Base-by-base conservation (phyloP, 495 filamentous ascomycete genomes). In the Penicillium soppii region DNA sequence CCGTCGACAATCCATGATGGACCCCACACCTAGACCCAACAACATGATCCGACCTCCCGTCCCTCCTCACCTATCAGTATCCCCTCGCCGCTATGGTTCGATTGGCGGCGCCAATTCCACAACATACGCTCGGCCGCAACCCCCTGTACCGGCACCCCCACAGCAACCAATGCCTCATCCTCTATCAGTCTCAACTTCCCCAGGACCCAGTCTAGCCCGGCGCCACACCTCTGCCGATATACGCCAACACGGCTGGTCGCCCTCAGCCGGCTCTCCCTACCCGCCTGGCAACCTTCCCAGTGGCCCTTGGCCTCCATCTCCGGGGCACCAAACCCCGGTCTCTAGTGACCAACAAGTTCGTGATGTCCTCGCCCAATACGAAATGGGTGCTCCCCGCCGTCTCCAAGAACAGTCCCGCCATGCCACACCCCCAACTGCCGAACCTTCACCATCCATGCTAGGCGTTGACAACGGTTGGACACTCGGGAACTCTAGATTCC, bases 151-250 rank as follows among this genome's bases (percentile, higher is more conserved):
- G 27, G 81, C 85, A 3, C 80, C 44, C 21, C 21, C 84, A 13
- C 86, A 84, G 50, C 80, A 77, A 36, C 81, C 85, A 16, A 77
- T 76, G 19, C 85, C 86, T 21, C 90, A 95, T 65, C 90, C 90
- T 40, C 76, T 96, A 36, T 82, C 90, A 1, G 84, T 87, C 16
- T 81, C 88, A 23, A 86, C 90, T 21, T 88, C 89, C 20, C 87
- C 89, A 9, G 81, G 75, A 0, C 72, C 83, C 43, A 88, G 85
- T 58, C 74, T 97, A 27, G 80, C 85, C 25, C 85, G 94, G 17
- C 84, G 94, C 36, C 94, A 98, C 68, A 98, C 94, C 1, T 94
- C 92, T 40, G 94, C 94, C 46, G 94, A 98, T 59, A 97, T 98
- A 56, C 88, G 94, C 23, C 83, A 88, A 33, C 87, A 88, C 57